Percentiles rank a stretch among this genome's conserved stretches.
Conservation (phyloP, 306 rosid genomes). For the Cotoneaster glaucophyllus region DNA sequence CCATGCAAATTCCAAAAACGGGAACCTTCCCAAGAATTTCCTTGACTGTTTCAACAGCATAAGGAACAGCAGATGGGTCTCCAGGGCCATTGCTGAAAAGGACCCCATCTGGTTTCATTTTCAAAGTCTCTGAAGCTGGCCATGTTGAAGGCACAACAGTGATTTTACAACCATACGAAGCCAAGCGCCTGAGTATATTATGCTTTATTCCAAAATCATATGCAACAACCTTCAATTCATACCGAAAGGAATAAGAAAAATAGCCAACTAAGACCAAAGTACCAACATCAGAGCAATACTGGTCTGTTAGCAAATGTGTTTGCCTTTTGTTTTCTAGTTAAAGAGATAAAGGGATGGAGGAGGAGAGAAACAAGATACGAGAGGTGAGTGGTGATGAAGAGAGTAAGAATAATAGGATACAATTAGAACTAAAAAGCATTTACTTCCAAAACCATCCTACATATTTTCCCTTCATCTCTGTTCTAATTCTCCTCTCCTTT, state of each 20-base stretch:
- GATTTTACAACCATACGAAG: slow-evolving; percentile 83
- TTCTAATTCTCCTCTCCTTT: not conserved
- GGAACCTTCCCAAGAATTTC: slow-evolving; percentile 81
- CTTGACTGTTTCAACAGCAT: slow-evolving; percentile 86
- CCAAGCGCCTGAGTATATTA: slow-evolving; percentile 81
- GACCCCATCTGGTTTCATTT: slow-evolving; percentile 81
- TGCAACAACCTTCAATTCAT: slow-evolving; percentile 64
- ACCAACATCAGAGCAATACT: not conserved
- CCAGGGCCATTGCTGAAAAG: slow-evolving; percentile 97
- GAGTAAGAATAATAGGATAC: not conserved
- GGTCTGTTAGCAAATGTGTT: not conserved
- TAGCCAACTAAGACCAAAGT: not conserved
- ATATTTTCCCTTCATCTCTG: not conserved
- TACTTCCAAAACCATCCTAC: not conserved
- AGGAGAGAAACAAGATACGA: not conserved
- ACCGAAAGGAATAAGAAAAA: slow-evolving; percentile 4
- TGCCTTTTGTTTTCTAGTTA: not conserved
- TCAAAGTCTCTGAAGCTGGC: slow-evolving; percentile 77
- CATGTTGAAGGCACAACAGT: slow-evolving; percentile 89
- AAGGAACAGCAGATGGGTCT: slow-evolving; percentile 93
- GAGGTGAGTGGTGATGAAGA: not conserved
- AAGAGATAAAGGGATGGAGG: not conserved
- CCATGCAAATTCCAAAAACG: slow-evolving; percentile 98
- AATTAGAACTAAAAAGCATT: not conserved
- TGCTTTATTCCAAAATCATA: slow-evolving; percentile 96